These are phyloP conservation scores for Monosporascus cannonballus DNA, from an alignment of 2,329 filamentous ascomycete genomes.

Conservation along the genomic window DNA sequence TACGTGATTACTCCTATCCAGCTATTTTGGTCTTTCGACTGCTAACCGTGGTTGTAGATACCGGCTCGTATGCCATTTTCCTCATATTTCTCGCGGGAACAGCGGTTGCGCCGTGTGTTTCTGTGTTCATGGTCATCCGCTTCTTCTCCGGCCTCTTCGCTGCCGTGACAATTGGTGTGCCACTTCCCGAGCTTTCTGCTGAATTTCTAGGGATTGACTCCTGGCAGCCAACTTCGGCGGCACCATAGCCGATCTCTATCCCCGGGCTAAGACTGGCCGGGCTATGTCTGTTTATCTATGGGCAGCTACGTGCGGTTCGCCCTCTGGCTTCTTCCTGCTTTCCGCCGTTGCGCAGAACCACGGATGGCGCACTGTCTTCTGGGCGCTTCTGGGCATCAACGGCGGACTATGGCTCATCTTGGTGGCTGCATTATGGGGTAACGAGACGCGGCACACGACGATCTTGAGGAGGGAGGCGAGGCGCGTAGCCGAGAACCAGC, in stretches of 20 bases:
- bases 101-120: conserved; percentile 34
- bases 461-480: conserved; percentile 31
- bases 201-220: background rate
- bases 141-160: conserved; percentile 39
- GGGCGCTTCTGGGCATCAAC: conserved; percentile 39
- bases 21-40: background rate
- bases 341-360: conserved; percentile 36
- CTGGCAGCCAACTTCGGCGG: conserved; percentile 32
- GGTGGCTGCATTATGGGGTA: conserved; percentile 24
- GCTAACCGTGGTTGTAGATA: conserved; percentile 13
- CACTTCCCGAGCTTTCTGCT: background rate
- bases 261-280: conserved; percentile 33
- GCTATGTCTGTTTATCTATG: conserved; percentile 31
- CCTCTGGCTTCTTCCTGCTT: conserved; percentile 39
- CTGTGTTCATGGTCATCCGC: conserved; percentile 34
- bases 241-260: conserved; percentile 38
- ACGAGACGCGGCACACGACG: conserved; percentile 39
- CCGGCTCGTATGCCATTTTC: conserved; percentile 35
- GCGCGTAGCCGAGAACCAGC: conserved; percentile 18
- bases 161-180: conserved; percentile 26
- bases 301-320: conserved; percentile 39
- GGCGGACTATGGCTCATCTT: conserved; percentile 37
- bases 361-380: conserved; percentile 38
- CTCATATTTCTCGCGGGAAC: conserved; percentile 36
- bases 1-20: background rate